Evolutionary conservation across 129 eudicot species (phyloP).

Genomic region (Escallonia herrerae): DNA sequence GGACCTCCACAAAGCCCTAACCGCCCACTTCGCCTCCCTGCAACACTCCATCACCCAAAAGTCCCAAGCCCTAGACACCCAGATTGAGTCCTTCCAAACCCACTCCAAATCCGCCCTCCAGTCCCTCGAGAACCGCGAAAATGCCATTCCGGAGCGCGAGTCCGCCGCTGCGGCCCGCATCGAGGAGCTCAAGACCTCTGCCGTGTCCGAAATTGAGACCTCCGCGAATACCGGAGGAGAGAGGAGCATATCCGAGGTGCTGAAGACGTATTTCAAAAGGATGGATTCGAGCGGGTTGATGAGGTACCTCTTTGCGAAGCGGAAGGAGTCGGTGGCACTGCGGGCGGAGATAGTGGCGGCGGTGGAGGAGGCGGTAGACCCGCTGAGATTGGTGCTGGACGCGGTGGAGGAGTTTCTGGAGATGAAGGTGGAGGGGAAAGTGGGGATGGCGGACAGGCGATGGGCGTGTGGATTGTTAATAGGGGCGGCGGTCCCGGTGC

Average conservation of each 20-base stretch:
- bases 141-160: constrained; percentile 31
- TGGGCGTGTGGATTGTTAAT: constrained; percentile 46
- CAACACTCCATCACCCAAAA: constrained; percentile 23
- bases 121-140: constrained; percentile 29
- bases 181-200: constrained; percentile 17
- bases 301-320: constrained; percentile 30
- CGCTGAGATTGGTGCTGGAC: constrained; percentile 34
- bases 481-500: constrained; percentile 20
- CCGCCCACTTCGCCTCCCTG: constrained; percentile 26
- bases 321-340: constrained; percentile 34
- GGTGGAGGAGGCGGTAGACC: constrained; percentile 34
- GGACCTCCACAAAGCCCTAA: constrained; percentile 39
- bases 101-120: constrained; percentile 21
- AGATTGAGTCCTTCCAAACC: constrained; percentile 18
- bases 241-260: constrained; percentile 12
- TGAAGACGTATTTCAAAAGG: constrained; percentile 34
- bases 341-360: constrained; percentile 30
- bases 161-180: constrained; percentile 22
- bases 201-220: constrained; percentile 1
- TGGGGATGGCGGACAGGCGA: constrained; percentile 45
- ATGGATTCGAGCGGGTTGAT: constrained; percentile 38
- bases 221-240: background rate
- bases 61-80: constrained; percentile 9
- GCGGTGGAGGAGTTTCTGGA: constrained; percentile 48
- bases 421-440: constrained; percentile 27